These are phyloP conservation scores for Saprolegnia diclina DNA, from an alignment of 352 stramenopile species.

Conservation along the genomic window DNA sequence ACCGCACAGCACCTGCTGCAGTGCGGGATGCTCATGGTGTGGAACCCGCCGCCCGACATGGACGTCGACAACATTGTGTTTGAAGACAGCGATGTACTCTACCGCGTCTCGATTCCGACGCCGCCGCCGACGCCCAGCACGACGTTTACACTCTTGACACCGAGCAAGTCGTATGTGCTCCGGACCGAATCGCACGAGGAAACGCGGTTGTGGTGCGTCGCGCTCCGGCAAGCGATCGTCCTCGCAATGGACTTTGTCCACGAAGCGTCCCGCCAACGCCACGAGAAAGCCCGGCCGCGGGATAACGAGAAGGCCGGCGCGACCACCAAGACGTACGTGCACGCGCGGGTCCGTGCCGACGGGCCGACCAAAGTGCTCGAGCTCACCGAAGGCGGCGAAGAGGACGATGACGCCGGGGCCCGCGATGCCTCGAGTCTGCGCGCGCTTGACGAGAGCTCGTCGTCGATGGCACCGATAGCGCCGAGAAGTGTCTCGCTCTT, in stretches of 20 bases:
- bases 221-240: constrained; percentile 49
- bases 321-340: constrained; percentile 81
- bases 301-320: neutral
- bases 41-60: constrained; percentile 21
- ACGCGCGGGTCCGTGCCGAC: constrained; percentile 79
- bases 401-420: constrained; percentile 82
- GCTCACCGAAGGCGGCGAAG: constrained; percentile 81
- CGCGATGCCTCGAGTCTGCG: neutral
- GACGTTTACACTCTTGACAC: constrained; percentile 83
- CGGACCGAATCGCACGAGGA: constrained; percentile 72
- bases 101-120: constrained; percentile 8
- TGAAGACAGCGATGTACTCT: neutral
- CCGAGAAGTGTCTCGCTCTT: neutral
- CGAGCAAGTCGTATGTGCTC: constrained; percentile 80
- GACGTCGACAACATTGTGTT: constrained; percentile 22
- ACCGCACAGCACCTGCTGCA: constrained; percentile 74
- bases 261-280: neutral
- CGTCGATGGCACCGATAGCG: neutral
- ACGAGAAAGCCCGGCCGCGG: neutral
- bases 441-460: constrained; percentile 1
- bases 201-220: constrained; percentile 59
- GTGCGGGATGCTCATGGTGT: constrained; percentile 46
- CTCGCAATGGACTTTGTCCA: constrained; percentile 14
- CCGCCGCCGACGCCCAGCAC: constrained; percentile 32
- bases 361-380: constrained; percentile 88